Evolutionary conservation across 2,329 filamentous ascomycete genomes (phyloP), one percentile per base, ranked within the genome.

Genomic region (Ophiostoma australiae): DNA sequence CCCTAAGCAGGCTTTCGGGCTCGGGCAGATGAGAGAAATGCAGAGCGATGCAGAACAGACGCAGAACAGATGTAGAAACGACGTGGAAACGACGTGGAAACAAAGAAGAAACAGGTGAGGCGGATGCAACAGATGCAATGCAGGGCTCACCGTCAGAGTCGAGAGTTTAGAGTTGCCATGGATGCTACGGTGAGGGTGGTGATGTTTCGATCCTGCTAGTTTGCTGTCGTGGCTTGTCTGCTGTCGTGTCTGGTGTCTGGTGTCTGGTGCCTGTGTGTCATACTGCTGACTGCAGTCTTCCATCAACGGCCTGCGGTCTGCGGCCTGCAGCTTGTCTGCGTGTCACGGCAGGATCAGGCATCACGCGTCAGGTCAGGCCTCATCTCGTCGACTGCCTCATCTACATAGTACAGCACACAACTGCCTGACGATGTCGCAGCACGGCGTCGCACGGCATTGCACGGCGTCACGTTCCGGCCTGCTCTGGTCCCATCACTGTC

Each of bases 401-500:
- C 58, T 23, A 58, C 17, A 48, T 48, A 15, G 44, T 39, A 39
- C 37, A 41, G 13, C 39, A 15, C 52, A 20, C 52, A 27, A 58
- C 8, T 27, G n/a, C 52, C 23, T 58, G 52, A 58, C 52, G 23
- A 27, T 10, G 52, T 58, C 52, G 52, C 10, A 58, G 52, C 10
- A 63, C 58, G 58, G 52, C 52, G n/a, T 27, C 20, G 48, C 20
- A 55, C 58, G 58, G 52, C 52, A 13, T 27, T 5, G 48, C 20
- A 55, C 48, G 48, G 27, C 23, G 55, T 61, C 58, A 63, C 27
- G 52, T 63, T 63, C 58, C 58, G 58, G 58, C 27, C 20, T 58
- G n/a, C n/a, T 58, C 13, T 48, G 15, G 37, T 39, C 37, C 27
- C 27, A 31, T 31, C 27, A 31, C 37, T 39, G 37, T 39, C 37